A percentile compares a stretch with the other conserved stretches of the same genome.
These are phyloP conservation scores for Elongisporangium anandrum DNA, from an alignment of 352 stramenopile genomes.

Conservation along the genomic window DNA sequence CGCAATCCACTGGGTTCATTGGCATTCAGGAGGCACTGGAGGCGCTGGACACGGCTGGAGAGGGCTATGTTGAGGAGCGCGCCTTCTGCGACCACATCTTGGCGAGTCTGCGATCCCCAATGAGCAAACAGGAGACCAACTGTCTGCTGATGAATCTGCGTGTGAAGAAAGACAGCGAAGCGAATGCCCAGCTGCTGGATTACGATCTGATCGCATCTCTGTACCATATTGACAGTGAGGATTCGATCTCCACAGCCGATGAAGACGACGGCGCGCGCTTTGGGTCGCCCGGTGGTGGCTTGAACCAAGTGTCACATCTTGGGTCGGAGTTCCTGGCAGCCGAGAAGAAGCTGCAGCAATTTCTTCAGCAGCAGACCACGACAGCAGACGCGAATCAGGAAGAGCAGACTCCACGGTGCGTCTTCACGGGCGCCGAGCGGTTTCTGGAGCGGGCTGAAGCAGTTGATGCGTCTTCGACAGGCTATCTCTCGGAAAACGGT, in stretches of 20 bases:
- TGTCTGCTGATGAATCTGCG: conserved; percentile 46
- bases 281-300: conserved; percentile 5
- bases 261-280: conserved; percentile 7
- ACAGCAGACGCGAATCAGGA: not conserved
- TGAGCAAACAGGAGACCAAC: conserved; percentile 39
- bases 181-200: conserved; percentile 22
- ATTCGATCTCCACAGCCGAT: conserved; percentile 30
- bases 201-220: conserved; percentile 49
- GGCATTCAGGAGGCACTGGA: conserved; percentile 38
- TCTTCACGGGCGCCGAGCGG: conserved; percentile 42
- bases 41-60: conserved; percentile 23
- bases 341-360: conserved; percentile 37
- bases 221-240: conserved; percentile 52
- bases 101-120: conserved; percentile 26
- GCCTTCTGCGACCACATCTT: conserved; percentile 41
- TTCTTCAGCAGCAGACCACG: conserved; percentile 20
- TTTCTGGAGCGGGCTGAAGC: conserved; percentile 47
- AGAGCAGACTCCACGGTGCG: conserved; percentile 30
- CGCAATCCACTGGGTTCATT: conserved; percentile 27
- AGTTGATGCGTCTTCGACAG: conserved; percentile 26
- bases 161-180: conserved; percentile 5
- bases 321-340: conserved; percentile 17
- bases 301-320: conserved; percentile 19
- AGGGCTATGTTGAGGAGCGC: conserved; percentile 31
- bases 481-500: conserved; percentile 41